Base-by-base conservation (phyloP, 768 basidiomycete species). In the Melanogaster broomeanus region DNA sequence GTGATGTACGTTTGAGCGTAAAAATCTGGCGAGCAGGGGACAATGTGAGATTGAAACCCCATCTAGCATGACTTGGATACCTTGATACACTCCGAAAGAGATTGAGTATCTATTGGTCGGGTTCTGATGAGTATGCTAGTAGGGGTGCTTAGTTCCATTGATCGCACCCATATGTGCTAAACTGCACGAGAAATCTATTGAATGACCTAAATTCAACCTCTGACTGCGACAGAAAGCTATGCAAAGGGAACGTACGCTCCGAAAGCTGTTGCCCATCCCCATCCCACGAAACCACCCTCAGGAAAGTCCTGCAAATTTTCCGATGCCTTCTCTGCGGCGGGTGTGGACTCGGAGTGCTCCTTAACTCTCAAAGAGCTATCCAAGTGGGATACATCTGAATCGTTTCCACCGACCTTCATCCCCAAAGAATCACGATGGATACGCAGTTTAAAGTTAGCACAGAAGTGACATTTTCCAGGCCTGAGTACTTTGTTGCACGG, bases 11-110 rank as follows among this genome's bases (percentile, higher is more conserved):
- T 66, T 38, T 64, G 67, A 35, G 64, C 56, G 58, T 76, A 78
- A 48, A 69, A 75, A 64, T 76, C 74, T 75, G 30, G 15, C 21
- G 33, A 16, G 27, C 8, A 7, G 13, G 3, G 40, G n/a, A 45
- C 6, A 6, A 49, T 6, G n/a, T 45, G 16, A 25, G 27, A 28
- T 46, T 12, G 7, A 11, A 16, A 27, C n/a, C 13, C 18, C 16
- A 6, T 35, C 27, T n/a, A 15, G 2, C 24, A 38, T 3, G 18
- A 30, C 16, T 7, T 8, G 6, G 41, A 40, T 49, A 68, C 74
- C 74, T 72, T 77, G 75, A 52, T 77, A 77, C 41, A 74, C 75
- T 18, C 75, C 75, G 25, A 73, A 77, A 3, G 73, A 69, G 27
- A 69, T 63, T 10, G 69, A 56, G 42, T 74, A 73, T 40, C 75